Evolutionary conservation across 148 eudicot genomes (phyloP), one percentile per base, ranked within the genome.

Genomic region (Fagopyrum homotropicum): DNA sequence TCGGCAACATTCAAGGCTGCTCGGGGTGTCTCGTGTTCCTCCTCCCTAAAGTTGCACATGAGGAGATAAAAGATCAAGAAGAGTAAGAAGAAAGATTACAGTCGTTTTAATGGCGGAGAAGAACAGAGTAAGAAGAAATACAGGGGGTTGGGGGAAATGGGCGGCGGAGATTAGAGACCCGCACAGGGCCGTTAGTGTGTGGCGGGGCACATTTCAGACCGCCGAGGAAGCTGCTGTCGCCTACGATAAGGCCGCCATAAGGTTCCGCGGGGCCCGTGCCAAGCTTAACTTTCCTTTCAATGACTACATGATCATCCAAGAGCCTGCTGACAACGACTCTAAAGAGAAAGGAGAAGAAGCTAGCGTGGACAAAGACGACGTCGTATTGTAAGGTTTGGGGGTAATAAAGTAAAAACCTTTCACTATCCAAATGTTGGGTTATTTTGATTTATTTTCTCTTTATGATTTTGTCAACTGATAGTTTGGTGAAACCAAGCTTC

Each of bases 101-200:
- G 40, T 35, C 40, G 4, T 3, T 2, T 5, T 17, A 55, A 16
- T 8, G 26, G 57, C 60, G 19, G 60, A 6, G 2, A 17, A 0
- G 19, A 22, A 7, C 10, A 10, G 29, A 57, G 64, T 35, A 22
- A 35, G 35, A 59, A 59, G 64, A 59, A 59, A 35, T 22, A 59
- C 64, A 59, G 64, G 64, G 64, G 64, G 22, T 30, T 59, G 64
- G 64, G 64, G 64, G 35, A 59, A 59, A 35, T 59, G 64, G 64
- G 64, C 40, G 64, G 64, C 64, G 14, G 64, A 59, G 64, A 22
- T 59, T 2, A 59, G 64, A 17, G 64, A 59, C 64, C 64, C 64
- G 5, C 40, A 26, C 64, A 22, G 35, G 64, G 40, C 64, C 12
- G 64, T 17, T 12, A 22, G 64, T 30, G 64, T 59, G 64, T 59